These are phyloP conservation scores for Adansonia madagascariensis DNA, from an alignment of 441 rosid genomes.

Conservation along the genomic window DNA sequence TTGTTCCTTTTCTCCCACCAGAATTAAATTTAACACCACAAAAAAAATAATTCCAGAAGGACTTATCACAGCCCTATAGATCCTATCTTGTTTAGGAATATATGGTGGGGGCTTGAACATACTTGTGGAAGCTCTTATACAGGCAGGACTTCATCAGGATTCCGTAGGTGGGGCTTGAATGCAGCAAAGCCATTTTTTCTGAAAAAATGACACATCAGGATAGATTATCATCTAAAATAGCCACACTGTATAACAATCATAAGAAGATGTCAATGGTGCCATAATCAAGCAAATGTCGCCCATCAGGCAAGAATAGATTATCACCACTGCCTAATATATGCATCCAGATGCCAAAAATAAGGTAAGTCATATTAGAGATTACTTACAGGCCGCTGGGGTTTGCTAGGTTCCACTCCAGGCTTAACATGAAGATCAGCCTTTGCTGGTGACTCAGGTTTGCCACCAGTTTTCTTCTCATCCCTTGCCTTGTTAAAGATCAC, in stretches of 20 bases:
- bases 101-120: constrained; percentile 41
- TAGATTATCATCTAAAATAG: neutral
- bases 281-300: neutral
- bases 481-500: constrained; percentile 75
- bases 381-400: constrained; percentile 55
- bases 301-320: constrained; percentile 2
- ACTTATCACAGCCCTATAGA: constrained; percentile 47
- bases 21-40: constrained; percentile 56
- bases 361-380: constrained; percentile 21
- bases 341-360: neutral
- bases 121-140: constrained; percentile 31
- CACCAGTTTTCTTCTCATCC: constrained; percentile 72
- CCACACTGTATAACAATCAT: neutral
- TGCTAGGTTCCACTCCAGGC: constrained; percentile 46
- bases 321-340: neutral
- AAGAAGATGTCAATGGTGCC: neutral
- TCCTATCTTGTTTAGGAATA: constrained; percentile 49
- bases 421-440: constrained; percentile 43
- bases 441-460: constrained; percentile 58
- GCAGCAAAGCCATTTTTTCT: constrained; percentile 97
- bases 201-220: constrained; percentile 32
- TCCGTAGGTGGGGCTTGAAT: constrained; percentile 65
- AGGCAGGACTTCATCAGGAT: constrained; percentile 50
- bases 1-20: constrained; percentile 40
- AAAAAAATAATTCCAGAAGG: constrained; percentile 49